phyloP scores from a whole-genome alignment of 164 flowering plant species.

The Vitis rupestris region DNA sequence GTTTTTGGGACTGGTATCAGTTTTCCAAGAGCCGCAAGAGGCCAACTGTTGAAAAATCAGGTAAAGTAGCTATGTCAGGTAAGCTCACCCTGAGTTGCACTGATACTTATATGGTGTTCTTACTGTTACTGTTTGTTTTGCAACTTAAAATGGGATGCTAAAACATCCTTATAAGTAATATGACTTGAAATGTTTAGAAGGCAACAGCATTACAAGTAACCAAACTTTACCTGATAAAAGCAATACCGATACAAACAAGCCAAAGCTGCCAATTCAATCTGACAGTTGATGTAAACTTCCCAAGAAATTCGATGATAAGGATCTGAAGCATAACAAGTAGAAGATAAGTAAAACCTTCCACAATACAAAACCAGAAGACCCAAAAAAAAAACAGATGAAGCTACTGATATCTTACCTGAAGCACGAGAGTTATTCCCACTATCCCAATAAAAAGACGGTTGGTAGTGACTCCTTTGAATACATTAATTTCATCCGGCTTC shows the following conservation, averaged over 20 bases:
- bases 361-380: background rate
- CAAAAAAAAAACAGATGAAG: background rate
- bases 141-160: background rate
- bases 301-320: slow-evolving; percentile 70
- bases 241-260: slow-evolving; percentile 67
- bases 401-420: slow-evolving; percentile 57
- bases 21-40: slow-evolving; percentile 77
- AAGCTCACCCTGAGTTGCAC: background rate
- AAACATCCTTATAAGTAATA: background rate
- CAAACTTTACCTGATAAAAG: slow-evolving; percentile 55
- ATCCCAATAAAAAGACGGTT: slow-evolving; percentile 81
- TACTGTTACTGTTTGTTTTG: background rate
- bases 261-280: slow-evolving; percentile 68
- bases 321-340: slow-evolving; percentile 36
- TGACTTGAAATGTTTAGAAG: background rate
- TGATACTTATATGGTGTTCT: no score
- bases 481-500: slow-evolving; percentile 83
- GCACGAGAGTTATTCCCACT: slow-evolving; percentile 54
- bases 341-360: background rate
- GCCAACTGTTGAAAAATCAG: slow-evolving; percentile 58
- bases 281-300: slow-evolving; percentile 70
- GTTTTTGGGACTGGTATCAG: slow-evolving; percentile 83
- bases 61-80: no score
- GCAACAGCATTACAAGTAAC: no score
- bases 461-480: slow-evolving; percentile 66